Base-by-base conservation (phyloP, 2,329 filamentous ascomycete genomes). In the Nemania sp. region DNA sequence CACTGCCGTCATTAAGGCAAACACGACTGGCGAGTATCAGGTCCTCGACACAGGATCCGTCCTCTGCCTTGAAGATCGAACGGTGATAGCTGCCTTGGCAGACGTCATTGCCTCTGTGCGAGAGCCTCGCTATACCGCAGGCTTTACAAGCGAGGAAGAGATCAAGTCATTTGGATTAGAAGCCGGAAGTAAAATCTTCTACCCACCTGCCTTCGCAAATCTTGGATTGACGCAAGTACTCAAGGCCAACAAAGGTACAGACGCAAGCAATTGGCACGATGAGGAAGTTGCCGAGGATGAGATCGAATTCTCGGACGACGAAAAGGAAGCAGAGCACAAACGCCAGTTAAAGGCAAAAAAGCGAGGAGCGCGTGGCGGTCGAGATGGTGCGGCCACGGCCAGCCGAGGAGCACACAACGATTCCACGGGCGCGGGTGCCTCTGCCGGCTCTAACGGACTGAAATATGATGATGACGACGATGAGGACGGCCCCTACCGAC, bases 261-360 rank as follows among this genome's bases (percentile, higher is more conserved):
- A 99, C 71, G 93, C 94, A 7, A 96, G 91, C 46, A 97, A 97
- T 68, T 80, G 96, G 49, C 89, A 96, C 71, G 94, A 97, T 63
- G 94, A 99, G 70, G 93, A 97, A 73, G 81, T 91, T 6, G 85
- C 76, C 14, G 87, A 89, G 26, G 90, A 96, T 31, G 93, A 97
- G 69, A 82, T 91, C 63, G 94, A 97, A 68, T 97, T 97, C 70
- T 97, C 93, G 0, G 94, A 99, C 63, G 94, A 99, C 65, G 94
- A 99, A 73, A 89, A 90, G 63, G 94, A 99, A 72, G 88, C 88
- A 6, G 90, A 91, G 64, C 84, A 91, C 68, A 95, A 88, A 74
- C 77, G 82, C 52, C 80, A 80, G 55, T 64, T 84, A 47, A 91
- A 91, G 72, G 80, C 85, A 59, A 87, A 87, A 72, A 83, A 81